Conservation (phyloP, 352 stramenopile genomes). For the Blastocystis sp. region DNA sequence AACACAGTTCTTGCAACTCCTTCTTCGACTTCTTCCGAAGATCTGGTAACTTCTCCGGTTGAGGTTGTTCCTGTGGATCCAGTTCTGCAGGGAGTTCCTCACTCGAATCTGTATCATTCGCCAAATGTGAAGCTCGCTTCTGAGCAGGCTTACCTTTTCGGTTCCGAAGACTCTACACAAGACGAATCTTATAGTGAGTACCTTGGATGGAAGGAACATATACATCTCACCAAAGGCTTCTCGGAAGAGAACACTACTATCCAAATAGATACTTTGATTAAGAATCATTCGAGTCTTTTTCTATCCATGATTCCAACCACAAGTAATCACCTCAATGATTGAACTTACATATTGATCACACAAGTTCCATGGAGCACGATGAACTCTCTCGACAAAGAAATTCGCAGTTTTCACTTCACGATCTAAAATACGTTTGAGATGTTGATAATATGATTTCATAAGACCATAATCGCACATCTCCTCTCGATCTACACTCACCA, state of each 20-base stretch:
- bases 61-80: neutral
- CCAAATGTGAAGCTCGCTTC: neutral
- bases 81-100: neutral
- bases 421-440: neutral
- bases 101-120: conserved; percentile 25
- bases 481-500: neutral
- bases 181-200: neutral
- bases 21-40: conserved; percentile 23
- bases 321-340: conserved; percentile 18
- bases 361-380: conserved; percentile 42
- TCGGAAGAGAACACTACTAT: neutral
- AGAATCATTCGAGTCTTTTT: conserved; percentile 44
- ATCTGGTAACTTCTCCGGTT: conserved; percentile 5
- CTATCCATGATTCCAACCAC: neutral
- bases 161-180: conserved; percentile 21
- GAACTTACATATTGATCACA: conserved; percentile 49
- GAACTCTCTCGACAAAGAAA: conserved; percentile 43
- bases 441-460: neutral
- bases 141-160: conserved; percentile 38
- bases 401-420: neutral
- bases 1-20: neutral
- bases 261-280: neutral
- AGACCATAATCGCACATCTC: neutral
- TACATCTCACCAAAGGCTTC: conserved; percentile 46
- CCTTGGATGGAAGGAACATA: conserved; percentile 42